Evolutionary conservation across 202 grass and related monocot genomes (phyloP).

Genomic region (Hordeum pubiflorum): DNA sequence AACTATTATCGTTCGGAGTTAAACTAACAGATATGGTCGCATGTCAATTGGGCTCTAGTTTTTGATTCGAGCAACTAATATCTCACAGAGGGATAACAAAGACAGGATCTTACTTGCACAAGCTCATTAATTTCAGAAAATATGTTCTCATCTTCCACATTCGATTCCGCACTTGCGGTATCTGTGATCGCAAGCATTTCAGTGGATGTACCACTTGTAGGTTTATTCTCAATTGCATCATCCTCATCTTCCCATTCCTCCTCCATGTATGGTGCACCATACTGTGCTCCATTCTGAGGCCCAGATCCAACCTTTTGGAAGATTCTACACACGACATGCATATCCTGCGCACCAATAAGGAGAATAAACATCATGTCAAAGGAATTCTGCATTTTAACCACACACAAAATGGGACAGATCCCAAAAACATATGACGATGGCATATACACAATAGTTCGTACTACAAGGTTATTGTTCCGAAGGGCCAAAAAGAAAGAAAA

Average conservation of each 20-base stretch:
- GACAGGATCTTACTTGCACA: constrained; percentile 42
- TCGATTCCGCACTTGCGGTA: constrained; percentile 36
- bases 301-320: constrained; percentile 79
- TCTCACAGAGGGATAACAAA: not conserved
- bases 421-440: not conserved
- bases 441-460: not conserved
- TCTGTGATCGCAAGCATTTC: constrained; percentile 24
- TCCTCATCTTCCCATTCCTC: constrained; percentile 90
- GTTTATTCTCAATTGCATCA: constrained; percentile 33
- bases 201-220: constrained; percentile 9
- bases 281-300: constrained; percentile 89
- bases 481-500: not conserved
- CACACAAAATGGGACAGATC: not conserved
- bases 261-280: constrained; percentile 86
- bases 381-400: not conserved
- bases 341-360: constrained; percentile 40
- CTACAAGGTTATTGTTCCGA: not conserved
- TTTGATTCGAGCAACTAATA: not conserved
- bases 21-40: not conserved
- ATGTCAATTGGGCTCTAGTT: not conserved
- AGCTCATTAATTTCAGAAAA: constrained; percentile 41
- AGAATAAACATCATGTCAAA: constrained; percentile 14
- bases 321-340: constrained; percentile 85
- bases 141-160: constrained; percentile 41
- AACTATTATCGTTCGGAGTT: not conserved